Conservation (phyloP, 805 yeast species). For the Kodamaea leandrae region DNA sequence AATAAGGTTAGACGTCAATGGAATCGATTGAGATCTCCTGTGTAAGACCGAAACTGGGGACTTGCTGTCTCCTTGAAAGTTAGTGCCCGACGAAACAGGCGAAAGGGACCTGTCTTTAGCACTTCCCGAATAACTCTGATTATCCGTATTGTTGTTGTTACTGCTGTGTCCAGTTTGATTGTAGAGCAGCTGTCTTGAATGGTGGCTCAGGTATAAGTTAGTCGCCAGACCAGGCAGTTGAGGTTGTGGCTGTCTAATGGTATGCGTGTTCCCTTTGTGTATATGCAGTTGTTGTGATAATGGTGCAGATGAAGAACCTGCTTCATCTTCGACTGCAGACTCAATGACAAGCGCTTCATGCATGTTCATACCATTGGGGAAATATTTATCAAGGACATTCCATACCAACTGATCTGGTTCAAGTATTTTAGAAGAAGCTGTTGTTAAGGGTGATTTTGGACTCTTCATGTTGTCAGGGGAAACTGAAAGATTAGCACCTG, state of each 20-base stretch:
- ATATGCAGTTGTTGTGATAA: conserved; percentile 5
- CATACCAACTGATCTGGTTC: conserved; percentile 66
- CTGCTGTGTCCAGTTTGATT: background rate
- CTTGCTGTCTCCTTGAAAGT: conserved; percentile 1
- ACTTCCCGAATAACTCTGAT: background rate
- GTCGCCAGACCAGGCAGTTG: conserved; percentile 7
- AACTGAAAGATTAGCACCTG: background rate
- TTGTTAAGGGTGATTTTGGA: background rate
- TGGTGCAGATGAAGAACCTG: conserved; percentile 3
- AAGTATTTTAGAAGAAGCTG: conserved; percentile 18
- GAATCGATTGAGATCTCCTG: conserved; percentile 35
- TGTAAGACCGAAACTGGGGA: conserved; percentile 18
- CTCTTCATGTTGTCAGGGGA: conserved; percentile 17
- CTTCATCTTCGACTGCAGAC: conserved; percentile 25
- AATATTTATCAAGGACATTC: conserved; percentile 55
- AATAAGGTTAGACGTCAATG: conserved; percentile 24
- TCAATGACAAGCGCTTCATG: conserved; percentile 63
- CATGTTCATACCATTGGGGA: conserved; percentile 67
- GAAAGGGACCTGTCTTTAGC: conserved; percentile 6
- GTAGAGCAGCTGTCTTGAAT: background rate
- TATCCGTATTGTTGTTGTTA: background rate
- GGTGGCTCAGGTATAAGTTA: background rate
- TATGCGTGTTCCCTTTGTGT: background rate
- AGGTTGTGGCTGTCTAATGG: conserved; percentile 11
- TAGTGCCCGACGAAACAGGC: conserved; percentile 2